A percentile compares a stretch with the other conserved stretches of the same genome.
Conservation (phyloP, 352 stramenopile species). For the Globisporangium heterothallicum region DNA sequence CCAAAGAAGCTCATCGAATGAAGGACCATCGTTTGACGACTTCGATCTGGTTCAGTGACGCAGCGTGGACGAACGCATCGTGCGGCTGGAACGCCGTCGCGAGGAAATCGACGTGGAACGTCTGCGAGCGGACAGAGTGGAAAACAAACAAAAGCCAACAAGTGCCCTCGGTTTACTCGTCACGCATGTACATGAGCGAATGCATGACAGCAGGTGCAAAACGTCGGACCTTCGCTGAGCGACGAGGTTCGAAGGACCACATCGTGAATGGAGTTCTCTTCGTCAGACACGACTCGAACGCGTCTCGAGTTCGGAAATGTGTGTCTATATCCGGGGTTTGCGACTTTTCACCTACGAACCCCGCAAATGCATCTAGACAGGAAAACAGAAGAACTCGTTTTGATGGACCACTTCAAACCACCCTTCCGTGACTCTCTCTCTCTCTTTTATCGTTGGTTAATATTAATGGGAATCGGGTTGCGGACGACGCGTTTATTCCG, state of each 20-base stretch:
- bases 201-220: not conserved
- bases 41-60: constrained; percentile 58
- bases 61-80: constrained; percentile 63
- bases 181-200: too few relatives aligned
- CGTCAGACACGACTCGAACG: not conserved
- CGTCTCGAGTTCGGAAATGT: too few relatives aligned
- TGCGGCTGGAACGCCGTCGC: constrained; percentile 26
- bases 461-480: constrained; percentile 58
- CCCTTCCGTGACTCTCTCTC: too few relatives aligned
- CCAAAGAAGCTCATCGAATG: not conserved
- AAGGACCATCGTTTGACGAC: constrained; percentile 46
- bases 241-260: not conserved
- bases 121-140: too few relatives aligned
- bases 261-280: too few relatives aligned
- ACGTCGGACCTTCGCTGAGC: not conserved
- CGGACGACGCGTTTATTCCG: constrained; percentile 76
- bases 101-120: constrained; percentile 35
- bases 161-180: too few relatives aligned
- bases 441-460: constrained; percentile 30
- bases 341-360: too few relatives aligned
- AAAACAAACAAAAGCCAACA: not conserved
- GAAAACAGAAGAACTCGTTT: too few relatives aligned
- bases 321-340: too few relatives aligned
- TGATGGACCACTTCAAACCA: not conserved
- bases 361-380: too few relatives aligned